Evolutionary conservation across 2,329 filamentous ascomycete genomes (phyloP).

Genomic region (Colletotrichum trifolii): DNA sequence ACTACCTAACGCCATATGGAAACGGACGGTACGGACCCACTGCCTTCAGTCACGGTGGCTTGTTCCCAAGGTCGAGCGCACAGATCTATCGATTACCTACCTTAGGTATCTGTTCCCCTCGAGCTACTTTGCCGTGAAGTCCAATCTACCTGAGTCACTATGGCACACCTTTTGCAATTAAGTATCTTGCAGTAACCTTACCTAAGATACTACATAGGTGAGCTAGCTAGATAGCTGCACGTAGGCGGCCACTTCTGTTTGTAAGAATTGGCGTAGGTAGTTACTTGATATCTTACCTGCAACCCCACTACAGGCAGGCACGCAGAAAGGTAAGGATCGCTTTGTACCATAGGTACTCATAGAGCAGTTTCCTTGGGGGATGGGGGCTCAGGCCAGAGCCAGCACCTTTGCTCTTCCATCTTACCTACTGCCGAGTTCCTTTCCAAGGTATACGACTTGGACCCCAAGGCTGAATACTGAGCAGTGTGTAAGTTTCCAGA

Average conservation of each 20-base stretch:
- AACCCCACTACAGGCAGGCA: conserved; percentile 18
- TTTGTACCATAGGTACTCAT: background rate
- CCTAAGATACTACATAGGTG: too few species aligned
- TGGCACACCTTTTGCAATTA: too few species aligned
- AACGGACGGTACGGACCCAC: conserved; percentile 14
- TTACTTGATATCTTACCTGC: conserved; percentile 29
- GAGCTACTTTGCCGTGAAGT: conserved; percentile 3
- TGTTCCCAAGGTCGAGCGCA: conserved; percentile 19
- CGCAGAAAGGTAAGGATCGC: too few species aligned
- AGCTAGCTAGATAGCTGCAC: too few species aligned
- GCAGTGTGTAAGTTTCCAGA: too few species aligned
- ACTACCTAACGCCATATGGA: conserved; percentile 33
- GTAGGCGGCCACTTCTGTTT: background rate
- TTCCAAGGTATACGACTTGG: too few species aligned
- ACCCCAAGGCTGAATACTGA: too few species aligned
- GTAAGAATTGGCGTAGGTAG: background rate
- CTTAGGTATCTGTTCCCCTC: conserved; percentile 12
- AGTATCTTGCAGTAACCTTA: too few species aligned
- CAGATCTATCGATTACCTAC: conserved; percentile 20
- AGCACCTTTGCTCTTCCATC: too few species aligned
- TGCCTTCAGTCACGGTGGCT: conserved; percentile 11
- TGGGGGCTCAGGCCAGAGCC: too few species aligned
- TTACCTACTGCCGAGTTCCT: too few species aligned
- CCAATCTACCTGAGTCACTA: conserved; percentile 4
- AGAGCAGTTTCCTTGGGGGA: conserved; percentile 22